Percentiles rank a stretch among this genome's conserved stretches.
phyloP scores from a whole-genome alignment of 2,329 filamentous ascomycete species.

The Basipetospora chlamydospora region DNA sequence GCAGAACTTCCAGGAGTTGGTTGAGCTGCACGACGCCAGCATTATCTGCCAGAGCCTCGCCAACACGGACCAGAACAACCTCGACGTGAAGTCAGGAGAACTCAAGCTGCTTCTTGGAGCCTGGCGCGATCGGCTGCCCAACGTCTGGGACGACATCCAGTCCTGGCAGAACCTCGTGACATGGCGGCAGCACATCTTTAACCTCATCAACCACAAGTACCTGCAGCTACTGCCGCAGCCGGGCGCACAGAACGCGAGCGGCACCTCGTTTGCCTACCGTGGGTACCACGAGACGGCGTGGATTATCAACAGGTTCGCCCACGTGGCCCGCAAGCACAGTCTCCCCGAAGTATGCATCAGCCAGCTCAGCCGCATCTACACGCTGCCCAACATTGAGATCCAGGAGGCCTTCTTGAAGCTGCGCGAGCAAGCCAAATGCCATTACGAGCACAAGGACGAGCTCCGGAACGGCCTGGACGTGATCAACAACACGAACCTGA shows the following conservation, averaged over 20 bases:
- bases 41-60: constrained; percentile 88
- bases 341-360: constrained; percentile 95
- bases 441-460: constrained; percentile 91
- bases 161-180: constrained; percentile 99
- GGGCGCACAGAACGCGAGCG: constrained; percentile 60
- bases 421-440: constrained; percentile 95
- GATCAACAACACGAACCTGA: constrained; percentile 98
- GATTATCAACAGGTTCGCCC: constrained; percentile 98
- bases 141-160: constrained; percentile 98
- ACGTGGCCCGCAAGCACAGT: constrained; percentile 93
- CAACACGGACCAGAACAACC: constrained; percentile 67
- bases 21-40: constrained; percentile 93
- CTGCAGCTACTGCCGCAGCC: constrained; percentile 69
- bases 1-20: constrained; percentile 94
- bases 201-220: constrained; percentile 90
- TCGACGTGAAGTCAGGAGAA: constrained; percentile 91
- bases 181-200: constrained; percentile 98
- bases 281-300: constrained; percentile 98
- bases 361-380: constrained; percentile 95
- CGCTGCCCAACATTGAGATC: constrained; percentile 96
- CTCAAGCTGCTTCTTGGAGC: constrained; percentile 85
- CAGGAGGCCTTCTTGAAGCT: constrained; percentile 97
- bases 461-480: constrained; percentile 88
- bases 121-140: constrained; percentile 90
- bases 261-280: constrained; percentile 88